Evolutionary conservation across 2,329 filamentous ascomycete species (phyloP).

Genomic region (Cladorrhinum sp.): DNA sequence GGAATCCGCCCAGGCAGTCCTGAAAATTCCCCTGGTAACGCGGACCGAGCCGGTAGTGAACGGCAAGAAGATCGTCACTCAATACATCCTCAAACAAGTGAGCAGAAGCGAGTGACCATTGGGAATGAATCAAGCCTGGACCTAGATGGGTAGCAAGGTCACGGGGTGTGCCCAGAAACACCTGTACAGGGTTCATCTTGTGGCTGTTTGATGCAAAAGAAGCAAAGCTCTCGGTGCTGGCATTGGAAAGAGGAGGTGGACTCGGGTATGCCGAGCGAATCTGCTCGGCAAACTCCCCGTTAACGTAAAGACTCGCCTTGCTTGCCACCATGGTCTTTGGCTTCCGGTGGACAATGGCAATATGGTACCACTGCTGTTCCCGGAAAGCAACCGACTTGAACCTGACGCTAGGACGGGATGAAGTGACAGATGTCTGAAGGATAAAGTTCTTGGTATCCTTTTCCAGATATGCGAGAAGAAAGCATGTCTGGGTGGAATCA

Average conservation of each 20-base stretch:
- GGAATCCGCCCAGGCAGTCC: constrained; percentile 90
- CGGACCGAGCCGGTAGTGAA: constrained; percentile 84
- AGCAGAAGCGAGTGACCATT: constrained; percentile 86
- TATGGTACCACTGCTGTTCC: constrained; percentile 84
- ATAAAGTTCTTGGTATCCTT: constrained; percentile 93
- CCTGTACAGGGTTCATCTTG: constrained; percentile 72
- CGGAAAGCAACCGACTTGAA: constrained; percentile 83
- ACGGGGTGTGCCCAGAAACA: constrained; percentile 88
- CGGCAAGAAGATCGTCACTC: constrained; percentile 87
- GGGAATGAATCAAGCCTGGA: constrained; percentile 68
- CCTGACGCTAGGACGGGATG: constrained; percentile 80
- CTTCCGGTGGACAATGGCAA: constrained; percentile 80
- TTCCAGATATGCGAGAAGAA: constrained; percentile 89
- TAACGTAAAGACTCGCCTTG: constrained; percentile 83
- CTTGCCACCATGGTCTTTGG: constrained; percentile 72
- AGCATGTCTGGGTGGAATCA: constrained; percentile 87
- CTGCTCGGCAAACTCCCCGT: constrained; percentile 92
- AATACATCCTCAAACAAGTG: constrained; percentile 84
- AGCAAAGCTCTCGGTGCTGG: constrained; percentile 65
- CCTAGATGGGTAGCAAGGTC: constrained; percentile 78
- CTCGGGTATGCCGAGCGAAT: constrained; percentile 84
- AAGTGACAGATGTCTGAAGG: constrained; percentile 88
- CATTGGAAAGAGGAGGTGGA: constrained; percentile 63
- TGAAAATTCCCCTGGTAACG: constrained; percentile 96
- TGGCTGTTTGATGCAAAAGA: constrained; percentile 59